Evolutionary conservation across 2,329 filamentous ascomycete species (phyloP).

Genomic region (Magnaporthales sp.): DNA sequence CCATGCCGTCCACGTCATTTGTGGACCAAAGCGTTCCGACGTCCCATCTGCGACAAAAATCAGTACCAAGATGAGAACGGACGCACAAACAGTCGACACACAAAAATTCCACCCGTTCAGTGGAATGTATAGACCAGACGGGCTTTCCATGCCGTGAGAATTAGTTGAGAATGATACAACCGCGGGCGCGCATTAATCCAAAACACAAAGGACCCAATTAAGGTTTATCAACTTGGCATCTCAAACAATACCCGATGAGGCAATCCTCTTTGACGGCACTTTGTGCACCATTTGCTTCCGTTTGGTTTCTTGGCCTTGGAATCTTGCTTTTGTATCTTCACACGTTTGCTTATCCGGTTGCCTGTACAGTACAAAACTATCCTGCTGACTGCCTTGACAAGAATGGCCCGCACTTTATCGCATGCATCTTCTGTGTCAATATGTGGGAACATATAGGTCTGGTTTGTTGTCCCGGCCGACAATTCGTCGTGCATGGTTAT

Average conservation of each 20-base stretch:
- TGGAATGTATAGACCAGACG: neutral
- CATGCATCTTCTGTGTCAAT: neutral
- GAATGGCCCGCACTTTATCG: neutral
- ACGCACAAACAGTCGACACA: neutral
- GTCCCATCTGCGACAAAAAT: neutral
- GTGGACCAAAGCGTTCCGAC: neutral
- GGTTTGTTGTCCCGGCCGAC: neutral
- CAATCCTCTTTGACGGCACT: neutral
- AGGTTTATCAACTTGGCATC: neutral
- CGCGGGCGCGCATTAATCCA: neutral
- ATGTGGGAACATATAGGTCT: neutral
- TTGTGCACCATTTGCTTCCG: neutral
- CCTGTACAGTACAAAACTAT: neutral
- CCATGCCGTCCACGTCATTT: neutral
- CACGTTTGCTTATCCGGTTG: neutral
- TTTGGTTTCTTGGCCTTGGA: no score
- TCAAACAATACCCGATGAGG: neutral
- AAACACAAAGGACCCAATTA: neutral
- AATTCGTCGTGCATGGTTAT: neutral
- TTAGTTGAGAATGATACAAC: neutral
- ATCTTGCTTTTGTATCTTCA: neutral
- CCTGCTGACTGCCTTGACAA: neutral
- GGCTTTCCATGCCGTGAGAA: neutral
- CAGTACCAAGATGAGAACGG: neutral
- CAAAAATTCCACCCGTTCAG: neutral